Base-by-base conservation (phyloP, 2,329 filamentous ascomycete genomes). In the Drechmeria coniospora region DNA sequence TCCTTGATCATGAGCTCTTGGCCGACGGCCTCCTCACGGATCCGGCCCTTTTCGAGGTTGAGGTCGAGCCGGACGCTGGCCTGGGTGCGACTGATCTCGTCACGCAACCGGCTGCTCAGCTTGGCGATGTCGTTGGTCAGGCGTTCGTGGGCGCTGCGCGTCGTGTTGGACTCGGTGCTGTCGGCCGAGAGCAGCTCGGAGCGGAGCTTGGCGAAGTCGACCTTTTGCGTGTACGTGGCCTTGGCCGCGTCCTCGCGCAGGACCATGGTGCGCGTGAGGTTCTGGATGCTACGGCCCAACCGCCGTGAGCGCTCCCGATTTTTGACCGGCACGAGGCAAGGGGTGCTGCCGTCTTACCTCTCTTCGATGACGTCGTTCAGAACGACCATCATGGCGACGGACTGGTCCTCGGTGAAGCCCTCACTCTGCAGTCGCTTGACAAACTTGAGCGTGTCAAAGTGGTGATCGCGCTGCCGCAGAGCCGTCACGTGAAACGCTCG, bases 1-100 rank as follows among this genome's bases (percentile, higher is more conserved):
- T 98, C 90, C 62, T 93, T 94, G 46, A 98, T 83, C 62, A 93
- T 92, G 56, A 98, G 73, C 55, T 98, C 90, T 59, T 95, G 90
- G 32, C 80, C 79, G 40, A 93, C 92, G 12, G 86, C 84, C 62
- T 98, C 90, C 57, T 98, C 90, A 36, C 90, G 66, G 41, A 95
- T 98, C 36, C 90, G 70, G 10, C 90, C 90, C 60, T 98, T 98
- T 49, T 98, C 90, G 25, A 98, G 60, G 54, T 95, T 98, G 35
- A 98, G 59, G 54, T 98, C 90, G 25, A 98, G 60, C 34, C 87
- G 68, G 21, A 95, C 86, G 36, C 79, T 87, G 5, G 87, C 87
- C 57, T 95, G 87, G 3, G 90, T 95, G 23, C 90, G 71, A 32
- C 83, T 79, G 41, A 98, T 87, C 57, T 98, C 90, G 55, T 98